These are phyloP conservation scores for Zygosaccharomyces kombuchaensis DNA, from an alignment of 805 yeast species.

Conservation along the genomic window DNA sequence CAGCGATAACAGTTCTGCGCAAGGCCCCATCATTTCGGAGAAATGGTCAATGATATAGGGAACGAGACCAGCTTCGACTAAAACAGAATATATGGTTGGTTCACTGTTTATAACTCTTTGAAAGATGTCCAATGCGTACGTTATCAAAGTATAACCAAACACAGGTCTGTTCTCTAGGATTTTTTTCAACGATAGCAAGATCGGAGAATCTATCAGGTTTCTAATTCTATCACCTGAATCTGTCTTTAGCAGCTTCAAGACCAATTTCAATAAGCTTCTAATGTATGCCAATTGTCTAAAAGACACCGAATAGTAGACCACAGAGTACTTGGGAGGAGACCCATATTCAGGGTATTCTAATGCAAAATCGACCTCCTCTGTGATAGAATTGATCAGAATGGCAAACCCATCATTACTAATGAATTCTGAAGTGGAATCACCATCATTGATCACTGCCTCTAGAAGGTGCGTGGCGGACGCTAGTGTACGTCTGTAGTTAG, in stretches of 20 bases:
- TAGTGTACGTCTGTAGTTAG: conserved; percentile 51
- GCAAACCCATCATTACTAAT: conserved; percentile 63
- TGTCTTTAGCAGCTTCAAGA: conserved; percentile 57
- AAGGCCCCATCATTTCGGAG: conserved; percentile 50
- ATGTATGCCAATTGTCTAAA: conserved; percentile 57
- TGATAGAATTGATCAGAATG: conserved; percentile 53
- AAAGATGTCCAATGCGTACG: conserved; percentile 59
- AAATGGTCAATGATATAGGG: conserved; percentile 59
- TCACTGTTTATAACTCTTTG: conserved; percentile 78
- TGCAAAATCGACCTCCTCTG: conserved; percentile 62
- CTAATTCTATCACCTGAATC: conserved; percentile 82
- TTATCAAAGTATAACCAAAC: conserved; percentile 65
- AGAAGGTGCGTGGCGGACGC: conserved; percentile 61
- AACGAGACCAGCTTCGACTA: conserved; percentile 73
- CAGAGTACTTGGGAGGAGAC: conserved; percentile 51
- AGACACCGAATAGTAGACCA: conserved; percentile 49
- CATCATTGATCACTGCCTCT: conserved; percentile 41
- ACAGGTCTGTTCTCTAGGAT: conserved; percentile 51
- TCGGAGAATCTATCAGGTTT: conserved; percentile 78
- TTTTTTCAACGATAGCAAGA: conserved; percentile 56
- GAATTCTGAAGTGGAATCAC: conserved; percentile 58
- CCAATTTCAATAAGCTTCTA: conserved; percentile 59
- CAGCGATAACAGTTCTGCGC: conserved; percentile 53
- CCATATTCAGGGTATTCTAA: conserved; percentile 53
- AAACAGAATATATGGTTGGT: conserved; percentile 79